Evolutionary conservation across 2,329 filamentous ascomycete species (phyloP).

Genomic region (Pyrenophora teres): DNA sequence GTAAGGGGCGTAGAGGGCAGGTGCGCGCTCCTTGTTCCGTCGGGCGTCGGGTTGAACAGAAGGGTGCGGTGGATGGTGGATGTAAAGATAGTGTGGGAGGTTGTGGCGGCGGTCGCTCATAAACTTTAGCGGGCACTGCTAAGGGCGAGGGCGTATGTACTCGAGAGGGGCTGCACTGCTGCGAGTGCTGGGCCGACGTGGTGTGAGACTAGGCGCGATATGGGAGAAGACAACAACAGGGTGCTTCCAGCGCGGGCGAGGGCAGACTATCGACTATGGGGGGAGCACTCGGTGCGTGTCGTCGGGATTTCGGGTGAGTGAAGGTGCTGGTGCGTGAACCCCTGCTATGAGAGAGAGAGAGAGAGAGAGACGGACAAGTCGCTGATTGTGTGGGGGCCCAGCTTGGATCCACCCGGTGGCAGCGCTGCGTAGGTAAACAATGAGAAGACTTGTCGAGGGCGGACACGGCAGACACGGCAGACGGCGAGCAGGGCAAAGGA

Average conservation of each 20-base stretch:
- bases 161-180: slow-evolving; percentile 13
- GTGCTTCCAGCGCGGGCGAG: slow-evolving; percentile 12
- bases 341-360: slow-evolving; percentile 23
- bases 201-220: too few species aligned
- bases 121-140: slow-evolving; percentile 20
- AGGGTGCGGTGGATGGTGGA: slow-evolving; percentile 23
- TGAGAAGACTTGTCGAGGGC: not conserved
- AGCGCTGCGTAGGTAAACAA: slow-evolving; percentile 5
- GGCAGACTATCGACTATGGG: not conserved
- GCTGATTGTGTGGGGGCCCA: slow-evolving; percentile 16
- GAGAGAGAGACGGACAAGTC: slow-evolving; percentile 19
- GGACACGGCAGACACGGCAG: slow-evolving; percentile 6
- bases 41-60: slow-evolving; percentile 18
- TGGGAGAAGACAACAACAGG: not conserved
- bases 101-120: slow-evolving; percentile 35
- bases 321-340: slow-evolving; percentile 18
- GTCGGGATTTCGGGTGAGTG: slow-evolving; percentile 15
- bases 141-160: slow-evolving; percentile 18
- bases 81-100: slow-evolving; percentile 31
- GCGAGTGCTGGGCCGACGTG: slow-evolving; percentile 1
- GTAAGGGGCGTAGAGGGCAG: slow-evolving; percentile 12
- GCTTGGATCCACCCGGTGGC: slow-evolving; percentile 12
- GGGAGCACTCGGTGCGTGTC: slow-evolving; percentile 9
- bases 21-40: slow-evolving; percentile 18
- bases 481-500: slow-evolving; percentile 5